phyloP scores from a whole-genome alignment of 805 yeast species.

The Zygoascus flipseniorum region DNA sequence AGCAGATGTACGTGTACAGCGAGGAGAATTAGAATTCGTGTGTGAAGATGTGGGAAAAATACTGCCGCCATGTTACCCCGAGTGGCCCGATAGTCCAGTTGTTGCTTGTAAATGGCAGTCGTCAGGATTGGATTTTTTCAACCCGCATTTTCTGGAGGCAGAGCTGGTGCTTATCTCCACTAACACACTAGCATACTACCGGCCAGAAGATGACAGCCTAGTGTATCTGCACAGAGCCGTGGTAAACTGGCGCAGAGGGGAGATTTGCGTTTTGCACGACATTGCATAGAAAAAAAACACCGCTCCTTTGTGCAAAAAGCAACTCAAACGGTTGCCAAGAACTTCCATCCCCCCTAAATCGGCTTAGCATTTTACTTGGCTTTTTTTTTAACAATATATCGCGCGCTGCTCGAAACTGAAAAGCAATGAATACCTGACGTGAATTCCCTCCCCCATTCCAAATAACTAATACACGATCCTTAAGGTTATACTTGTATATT shows the following conservation, averaged over 20 bases:
- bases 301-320: background rate
- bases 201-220: background rate
- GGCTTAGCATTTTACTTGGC: background rate
- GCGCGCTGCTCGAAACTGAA: background rate
- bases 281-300: background rate
- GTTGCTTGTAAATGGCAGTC: constrained; percentile 3
- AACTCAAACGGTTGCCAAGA: background rate
- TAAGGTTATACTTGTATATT: too few relatives aligned
- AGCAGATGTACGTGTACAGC: constrained; percentile 19
- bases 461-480: too few relatives aligned
- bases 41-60: constrained; percentile 15
- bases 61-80: background rate
- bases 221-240: background rate
- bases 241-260: background rate
- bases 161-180: constrained; percentile 1
- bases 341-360: background rate
- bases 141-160: constrained; percentile 1
- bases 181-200: constrained; percentile 1
- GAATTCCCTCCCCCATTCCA: too few relatives aligned
- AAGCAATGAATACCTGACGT: background rate
- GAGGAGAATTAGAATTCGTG: constrained; percentile 22
- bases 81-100: background rate
- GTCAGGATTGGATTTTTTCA: constrained; percentile 1
- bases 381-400: background rate
- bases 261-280: background rate